Percentiles rank a stretch among this genome's conserved stretches.
These are phyloP conservation scores for Ciborinia camelliae DNA, from an alignment of 2,329 filamentous ascomycete genomes.

Conservation along the genomic window DNA sequence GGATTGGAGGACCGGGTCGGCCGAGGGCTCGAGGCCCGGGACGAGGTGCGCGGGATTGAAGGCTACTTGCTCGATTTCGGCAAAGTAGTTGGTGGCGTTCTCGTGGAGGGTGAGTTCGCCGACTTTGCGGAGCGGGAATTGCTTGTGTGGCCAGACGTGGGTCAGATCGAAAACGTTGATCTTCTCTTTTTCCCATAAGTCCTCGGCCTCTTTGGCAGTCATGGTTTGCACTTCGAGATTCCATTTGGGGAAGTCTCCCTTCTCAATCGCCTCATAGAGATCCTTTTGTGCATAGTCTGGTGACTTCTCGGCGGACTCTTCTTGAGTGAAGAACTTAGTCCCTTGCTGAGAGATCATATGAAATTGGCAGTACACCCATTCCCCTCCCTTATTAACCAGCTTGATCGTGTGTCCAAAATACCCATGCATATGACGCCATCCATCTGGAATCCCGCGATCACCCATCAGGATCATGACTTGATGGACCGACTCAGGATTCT, in stretches of 20 bases:
- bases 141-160: slow-evolving; percentile 50
- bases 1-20: slow-evolving; percentile 64
- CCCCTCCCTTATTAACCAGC: slow-evolving; percentile 51
- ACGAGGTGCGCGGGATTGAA: slow-evolving; percentile 64
- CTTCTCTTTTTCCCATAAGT: slow-evolving; percentile 39
- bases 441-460: slow-evolving; percentile 53
- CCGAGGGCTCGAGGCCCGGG: slow-evolving; percentile 64
- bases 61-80: slow-evolving; percentile 65
- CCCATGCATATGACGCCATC: slow-evolving; percentile 53
- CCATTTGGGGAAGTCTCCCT: slow-evolving; percentile 53
- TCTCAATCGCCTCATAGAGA: slow-evolving; percentile 51
- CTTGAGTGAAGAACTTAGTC: slow-evolving; percentile 49
- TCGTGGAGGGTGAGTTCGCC: slow-evolving; percentile 48
- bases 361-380: slow-evolving; percentile 53
- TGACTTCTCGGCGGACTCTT: slow-evolving; percentile 42
- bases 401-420: slow-evolving; percentile 56
- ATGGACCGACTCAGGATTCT: slow-evolving; percentile 54
- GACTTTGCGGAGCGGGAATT: slow-evolving; percentile 47
- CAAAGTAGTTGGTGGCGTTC: slow-evolving; percentile 55
- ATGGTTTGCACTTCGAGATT: slow-evolving; percentile 52
- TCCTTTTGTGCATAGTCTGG: slow-evolving; percentile 52
- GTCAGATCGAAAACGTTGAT: slow-evolving; percentile 54
- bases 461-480: slow-evolving; percentile 57
- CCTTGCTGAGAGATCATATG: slow-evolving; percentile 53
- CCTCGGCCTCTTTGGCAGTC: slow-evolving; percentile 49